Conservation (phyloP, 345 rosid genomes). For the Syzygium aromaticum region DNA sequence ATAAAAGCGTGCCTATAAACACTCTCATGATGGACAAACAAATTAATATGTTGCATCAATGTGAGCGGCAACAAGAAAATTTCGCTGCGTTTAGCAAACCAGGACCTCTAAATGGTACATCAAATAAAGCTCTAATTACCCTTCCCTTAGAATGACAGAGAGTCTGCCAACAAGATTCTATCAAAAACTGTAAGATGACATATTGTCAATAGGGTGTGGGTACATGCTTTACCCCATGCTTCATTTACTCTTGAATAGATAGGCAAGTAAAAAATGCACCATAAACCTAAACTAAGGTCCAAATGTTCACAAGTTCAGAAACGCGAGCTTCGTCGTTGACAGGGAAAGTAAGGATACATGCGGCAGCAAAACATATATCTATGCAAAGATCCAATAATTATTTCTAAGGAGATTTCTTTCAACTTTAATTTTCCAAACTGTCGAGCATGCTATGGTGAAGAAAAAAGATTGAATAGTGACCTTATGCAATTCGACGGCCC, state of each 20-base stretch:
- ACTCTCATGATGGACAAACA: background rate
- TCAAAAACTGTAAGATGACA: background rate
- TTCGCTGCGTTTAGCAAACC: background rate
- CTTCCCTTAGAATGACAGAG: background rate
- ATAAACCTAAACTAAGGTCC: background rate
- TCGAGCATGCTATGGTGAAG: background rate
- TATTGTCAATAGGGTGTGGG: background rate
- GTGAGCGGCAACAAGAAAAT: background rate
- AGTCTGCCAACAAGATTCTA: background rate
- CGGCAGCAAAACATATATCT: background rate
- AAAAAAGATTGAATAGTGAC: slow-evolving; percentile 10
- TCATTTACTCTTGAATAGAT: background rate
- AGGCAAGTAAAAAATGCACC: background rate
- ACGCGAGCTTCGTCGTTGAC: background rate
- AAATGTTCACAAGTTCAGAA: background rate
- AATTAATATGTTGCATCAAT: background rate
- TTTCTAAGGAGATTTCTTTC: background rate
- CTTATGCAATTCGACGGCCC: slow-evolving; percentile 21
- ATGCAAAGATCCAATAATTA: background rate
- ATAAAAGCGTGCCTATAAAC: background rate
- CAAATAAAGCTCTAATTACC: background rate
- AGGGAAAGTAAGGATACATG: background rate
- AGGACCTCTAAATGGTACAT: background rate
- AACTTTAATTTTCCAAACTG: background rate
- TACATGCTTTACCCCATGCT: background rate